Evolutionary conservation across 495 filamentous ascomycete species (phyloP).

Genomic region (Penicillium soppii): DNA sequence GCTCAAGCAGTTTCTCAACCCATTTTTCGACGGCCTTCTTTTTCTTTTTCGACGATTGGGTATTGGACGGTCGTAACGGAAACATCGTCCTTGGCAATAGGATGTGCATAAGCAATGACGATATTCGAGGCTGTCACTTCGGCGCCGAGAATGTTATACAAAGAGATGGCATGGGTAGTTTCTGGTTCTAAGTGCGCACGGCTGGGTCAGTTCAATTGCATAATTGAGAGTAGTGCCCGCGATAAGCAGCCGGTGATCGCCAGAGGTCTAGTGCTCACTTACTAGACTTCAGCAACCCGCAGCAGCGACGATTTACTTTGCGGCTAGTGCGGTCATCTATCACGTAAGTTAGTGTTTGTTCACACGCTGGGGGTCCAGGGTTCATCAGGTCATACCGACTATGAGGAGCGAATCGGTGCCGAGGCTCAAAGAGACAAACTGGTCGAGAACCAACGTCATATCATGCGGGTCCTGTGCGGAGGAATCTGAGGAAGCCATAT

Average conservation of each 20-base stretch:
- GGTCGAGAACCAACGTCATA: conserved; percentile 53
- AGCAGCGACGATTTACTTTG: conserved; percentile 37
- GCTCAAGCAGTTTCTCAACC: conserved; percentile 61
- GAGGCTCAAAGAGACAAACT: conserved; percentile 60
- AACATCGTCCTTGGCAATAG: conserved; percentile 54
- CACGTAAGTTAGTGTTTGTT: background rate
- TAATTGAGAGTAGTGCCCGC: background rate
- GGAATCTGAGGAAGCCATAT: conserved; percentile 26
- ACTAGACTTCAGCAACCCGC: conserved; percentile 37
- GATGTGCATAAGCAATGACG: conserved; percentile 70
- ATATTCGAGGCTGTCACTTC: conserved; percentile 61
- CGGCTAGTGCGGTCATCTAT: conserved; percentile 34
- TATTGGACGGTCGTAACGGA: conserved; percentile 60
- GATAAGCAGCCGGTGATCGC: conserved; percentile 11
- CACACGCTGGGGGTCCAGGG: background rate
- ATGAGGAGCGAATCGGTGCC: conserved; percentile 64
- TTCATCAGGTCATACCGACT: conserved; percentile 45
- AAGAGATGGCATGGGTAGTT: conserved; percentile 58
- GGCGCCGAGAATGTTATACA: conserved; percentile 85
- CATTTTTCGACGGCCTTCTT: conserved; percentile 54
- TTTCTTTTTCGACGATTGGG: conserved; percentile 52
- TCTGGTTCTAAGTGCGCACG: conserved; percentile 16
- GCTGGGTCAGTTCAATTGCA: conserved; percentile 15
- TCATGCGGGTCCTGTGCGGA: conserved; percentile 30
- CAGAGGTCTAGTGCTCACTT: conserved; percentile 16